A percentile compares a stretch with the other conserved stretches of the same genome.
These are phyloP conservation scores for Mortierella hygrophila DNA, from an alignment of 192 early-diverging fungal species.

Conservation along the genomic window DNA sequence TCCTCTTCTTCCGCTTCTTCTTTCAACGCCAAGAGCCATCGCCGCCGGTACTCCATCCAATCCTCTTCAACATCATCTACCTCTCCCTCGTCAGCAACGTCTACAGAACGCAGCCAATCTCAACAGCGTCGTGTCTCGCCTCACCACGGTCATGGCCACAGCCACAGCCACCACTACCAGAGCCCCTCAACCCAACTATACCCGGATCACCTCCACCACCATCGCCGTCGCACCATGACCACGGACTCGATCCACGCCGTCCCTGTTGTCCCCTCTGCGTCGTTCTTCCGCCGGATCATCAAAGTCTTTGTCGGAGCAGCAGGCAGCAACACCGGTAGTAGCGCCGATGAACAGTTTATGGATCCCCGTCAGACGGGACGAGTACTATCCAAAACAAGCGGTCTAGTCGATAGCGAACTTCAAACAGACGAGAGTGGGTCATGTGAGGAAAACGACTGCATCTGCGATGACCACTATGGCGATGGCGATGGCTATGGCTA, in stretches of 20 bases:
- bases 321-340: background rate
- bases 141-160: background rate
- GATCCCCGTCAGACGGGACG: background rate
- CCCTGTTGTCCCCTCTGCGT: conserved; percentile 19
- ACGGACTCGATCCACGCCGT: background rate
- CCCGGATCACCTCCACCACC: background rate
- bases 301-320: conserved; percentile 26
- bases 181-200: background rate
- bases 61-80: conserved; percentile 12
- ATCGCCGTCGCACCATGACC: background rate
- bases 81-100: background rate
- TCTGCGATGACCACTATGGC: background rate
- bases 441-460: conserved; percentile 36
- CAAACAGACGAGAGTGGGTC: conserved; percentile 37
- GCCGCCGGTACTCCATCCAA: conserved; percentile 23
- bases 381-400: background rate
- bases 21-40: conserved; percentile 1
- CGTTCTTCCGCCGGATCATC: conserved; percentile 31
- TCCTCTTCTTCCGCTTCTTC: background rate
- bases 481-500: background rate
- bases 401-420: background rate
- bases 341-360: background rate
- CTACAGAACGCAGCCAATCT: background rate
- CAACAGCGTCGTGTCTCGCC: background rate
- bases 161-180: background rate